Conservation (phyloP, 768 basidiomycete genomes). For the Chiua virens region DNA sequence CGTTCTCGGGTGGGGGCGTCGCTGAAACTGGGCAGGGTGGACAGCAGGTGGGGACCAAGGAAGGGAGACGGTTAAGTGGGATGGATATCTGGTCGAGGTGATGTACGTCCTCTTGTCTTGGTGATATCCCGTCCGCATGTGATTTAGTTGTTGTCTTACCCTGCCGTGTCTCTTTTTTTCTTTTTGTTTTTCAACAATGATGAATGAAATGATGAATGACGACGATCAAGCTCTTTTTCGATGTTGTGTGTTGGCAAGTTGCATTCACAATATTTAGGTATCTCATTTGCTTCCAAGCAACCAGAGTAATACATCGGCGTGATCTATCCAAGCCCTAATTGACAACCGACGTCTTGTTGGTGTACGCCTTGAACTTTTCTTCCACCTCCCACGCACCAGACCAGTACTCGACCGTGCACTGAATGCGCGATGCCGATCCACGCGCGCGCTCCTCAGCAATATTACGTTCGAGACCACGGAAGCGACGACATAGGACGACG, state of each 20-base stretch:
- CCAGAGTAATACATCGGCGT: too few species aligned
- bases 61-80: slow-evolving; percentile 57
- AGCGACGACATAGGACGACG: slow-evolving; percentile 73
- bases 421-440: slow-evolving; percentile 61
- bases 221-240: not conserved
- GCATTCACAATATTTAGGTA: too few species aligned
- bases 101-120: slow-evolving; percentile 17
- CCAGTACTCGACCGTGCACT: slow-evolving; percentile 81
- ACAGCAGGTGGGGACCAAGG: slow-evolving; percentile 46
- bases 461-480: slow-evolving; percentile 75
- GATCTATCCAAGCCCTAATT: slow-evolving; percentile 4
- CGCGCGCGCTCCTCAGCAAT: slow-evolving; percentile 57
- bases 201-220: slow-evolving; percentile 7
- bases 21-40: slow-evolving; percentile 24
- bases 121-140: slow-evolving; percentile 4
- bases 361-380: slow-evolving; percentile 56
- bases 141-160: too few species aligned
- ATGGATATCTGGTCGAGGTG: slow-evolving; percentile 79
- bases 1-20: slow-evolving; percentile 36
- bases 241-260: not conserved
- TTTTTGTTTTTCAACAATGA: not conserved
- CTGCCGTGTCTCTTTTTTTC: not conserved
- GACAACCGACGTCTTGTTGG: slow-evolving; percentile 1
- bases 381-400: slow-evolving; percentile 96
- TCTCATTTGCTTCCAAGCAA: too few species aligned